These are phyloP conservation scores for Colletotrichum destructivum DNA, from an alignment of 2,329 filamentous ascomycete species.

Conservation along the genomic window DNA sequence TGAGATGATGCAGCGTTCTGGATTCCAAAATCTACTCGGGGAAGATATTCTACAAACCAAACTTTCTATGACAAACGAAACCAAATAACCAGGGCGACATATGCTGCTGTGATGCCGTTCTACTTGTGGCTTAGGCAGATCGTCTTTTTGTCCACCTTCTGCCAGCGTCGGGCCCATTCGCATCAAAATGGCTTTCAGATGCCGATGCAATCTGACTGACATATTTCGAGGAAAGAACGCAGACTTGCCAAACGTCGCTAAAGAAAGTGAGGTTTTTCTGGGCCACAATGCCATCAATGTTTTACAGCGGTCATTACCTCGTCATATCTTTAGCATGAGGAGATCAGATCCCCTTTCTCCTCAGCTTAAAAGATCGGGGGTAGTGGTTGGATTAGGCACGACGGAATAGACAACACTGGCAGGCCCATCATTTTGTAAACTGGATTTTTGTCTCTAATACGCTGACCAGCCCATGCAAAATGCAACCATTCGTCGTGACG, in stretches of 20 bases:
- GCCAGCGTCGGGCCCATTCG: too few species aligned
- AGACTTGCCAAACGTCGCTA: too few species aligned
- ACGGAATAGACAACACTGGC: background rate
- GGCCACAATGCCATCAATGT: too few species aligned
- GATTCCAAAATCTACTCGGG: slow-evolving; percentile 33
- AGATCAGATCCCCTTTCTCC: too few species aligned
- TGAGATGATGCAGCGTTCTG: slow-evolving; percentile 37
- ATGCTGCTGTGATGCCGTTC: background rate
- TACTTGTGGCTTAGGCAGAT: background rate
- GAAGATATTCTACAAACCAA: background rate
- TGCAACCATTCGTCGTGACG: background rate
- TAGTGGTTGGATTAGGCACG: too few species aligned
- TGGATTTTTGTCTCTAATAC: background rate
- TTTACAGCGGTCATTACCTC: too few species aligned
- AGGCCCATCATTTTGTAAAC: background rate
- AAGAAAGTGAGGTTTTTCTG: too few species aligned
- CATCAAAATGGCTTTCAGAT: too few species aligned
- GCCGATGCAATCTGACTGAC: too few species aligned
- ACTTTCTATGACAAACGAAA: background rate
- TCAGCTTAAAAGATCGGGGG: too few species aligned
- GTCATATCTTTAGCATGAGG: too few species aligned
- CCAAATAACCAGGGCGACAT: background rate
- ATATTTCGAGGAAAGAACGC: too few species aligned
- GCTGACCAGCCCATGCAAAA: background rate
- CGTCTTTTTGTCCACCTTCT: background rate